phyloP scores from a whole-genome alignment of 176 grass and related monocot genomes.

The Ensete glaucum region DNA sequence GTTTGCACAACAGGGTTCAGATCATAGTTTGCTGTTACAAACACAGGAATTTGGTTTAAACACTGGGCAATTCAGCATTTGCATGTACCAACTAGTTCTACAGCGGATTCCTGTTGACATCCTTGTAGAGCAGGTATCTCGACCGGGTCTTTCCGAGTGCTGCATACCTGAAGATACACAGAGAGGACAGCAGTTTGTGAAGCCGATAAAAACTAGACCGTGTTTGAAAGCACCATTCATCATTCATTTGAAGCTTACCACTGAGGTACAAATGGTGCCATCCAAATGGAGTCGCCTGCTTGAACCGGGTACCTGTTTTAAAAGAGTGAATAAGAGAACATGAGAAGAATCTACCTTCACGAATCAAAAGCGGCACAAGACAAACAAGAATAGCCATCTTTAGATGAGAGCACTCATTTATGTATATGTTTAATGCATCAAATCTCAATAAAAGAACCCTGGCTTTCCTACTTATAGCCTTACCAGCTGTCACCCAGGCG shows the following conservation, averaged over 20 bases:
- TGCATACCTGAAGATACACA: constrained; percentile 62
- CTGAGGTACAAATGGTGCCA: constrained; percentile 95
- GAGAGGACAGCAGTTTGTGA: constrained; percentile 17
- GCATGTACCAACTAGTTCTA: background rate
- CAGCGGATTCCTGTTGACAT: constrained; percentile 84
- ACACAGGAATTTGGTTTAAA: background rate
- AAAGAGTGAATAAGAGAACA: background rate
- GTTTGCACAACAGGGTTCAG: too few species aligned
- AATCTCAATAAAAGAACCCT: background rate
- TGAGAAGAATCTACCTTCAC: background rate
- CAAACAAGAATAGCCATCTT: too few species aligned
- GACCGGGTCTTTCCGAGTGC: constrained; percentile 76
- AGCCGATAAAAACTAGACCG: background rate
- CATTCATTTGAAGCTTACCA: constrained; percentile 41
- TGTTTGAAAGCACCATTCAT: constrained; percentile 6
- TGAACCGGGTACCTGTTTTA: constrained; percentile 79
- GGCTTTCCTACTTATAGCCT: constrained; percentile 10
- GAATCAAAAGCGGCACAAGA: background rate
- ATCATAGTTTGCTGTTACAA: too few species aligned
- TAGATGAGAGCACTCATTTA: too few species aligned
- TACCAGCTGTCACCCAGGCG: constrained; percentile 85
- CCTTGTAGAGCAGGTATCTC: constrained; percentile 94
- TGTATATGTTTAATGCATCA: too few species aligned
- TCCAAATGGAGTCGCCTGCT: constrained; percentile 93
- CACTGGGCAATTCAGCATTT: background rate